Percentiles rank a stretch among this genome's conserved stretches.
Evolutionary conservation across 2,329 filamentous ascomycete species (phyloP).

Genomic region (Bipolaris sorokiniana): DNA sequence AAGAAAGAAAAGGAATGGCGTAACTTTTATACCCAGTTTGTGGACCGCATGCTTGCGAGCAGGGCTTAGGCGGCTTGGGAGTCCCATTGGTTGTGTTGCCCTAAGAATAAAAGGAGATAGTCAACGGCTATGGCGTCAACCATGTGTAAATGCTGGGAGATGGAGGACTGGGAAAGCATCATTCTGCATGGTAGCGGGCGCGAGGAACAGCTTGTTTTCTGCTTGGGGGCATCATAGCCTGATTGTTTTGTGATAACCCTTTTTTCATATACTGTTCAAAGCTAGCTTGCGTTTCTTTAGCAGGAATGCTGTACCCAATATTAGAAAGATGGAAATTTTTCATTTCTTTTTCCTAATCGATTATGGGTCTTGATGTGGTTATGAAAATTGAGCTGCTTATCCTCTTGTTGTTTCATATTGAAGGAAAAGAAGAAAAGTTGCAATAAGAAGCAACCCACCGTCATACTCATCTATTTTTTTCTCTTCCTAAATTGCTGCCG

Average conservation of each 20-base stretch:
- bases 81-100: neutral
- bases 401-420: neutral
- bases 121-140: slow-evolving; percentile 12
- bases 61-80: slow-evolving; percentile 18
- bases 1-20: slow-evolving; percentile 53
- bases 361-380: too few relatives aligned
- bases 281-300: neutral
- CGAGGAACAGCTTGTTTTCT: slow-evolving; percentile 7
- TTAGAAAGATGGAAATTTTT: neutral
- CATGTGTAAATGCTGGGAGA: neutral
- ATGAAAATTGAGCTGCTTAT: too few relatives aligned
- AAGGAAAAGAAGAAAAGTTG: too few relatives aligned
- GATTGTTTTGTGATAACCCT: slow-evolving; percentile 27
- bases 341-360: neutral
- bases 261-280: neutral
- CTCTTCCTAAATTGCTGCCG: neutral
- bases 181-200: slow-evolving; percentile 30
- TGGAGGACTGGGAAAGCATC: slow-evolving; percentile 5
- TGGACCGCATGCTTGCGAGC: slow-evolving; percentile 41
- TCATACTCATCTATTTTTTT: neutral
- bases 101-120: slow-evolving; percentile 4
- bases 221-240: slow-evolving; percentile 17
- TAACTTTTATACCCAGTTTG: slow-evolving; percentile 54
- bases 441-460: too few relatives aligned
- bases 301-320: too few relatives aligned